These are phyloP conservation scores for Geotrichum ghanense DNA, from an alignment of 805 yeast species.

Conservation along the genomic window DNA sequence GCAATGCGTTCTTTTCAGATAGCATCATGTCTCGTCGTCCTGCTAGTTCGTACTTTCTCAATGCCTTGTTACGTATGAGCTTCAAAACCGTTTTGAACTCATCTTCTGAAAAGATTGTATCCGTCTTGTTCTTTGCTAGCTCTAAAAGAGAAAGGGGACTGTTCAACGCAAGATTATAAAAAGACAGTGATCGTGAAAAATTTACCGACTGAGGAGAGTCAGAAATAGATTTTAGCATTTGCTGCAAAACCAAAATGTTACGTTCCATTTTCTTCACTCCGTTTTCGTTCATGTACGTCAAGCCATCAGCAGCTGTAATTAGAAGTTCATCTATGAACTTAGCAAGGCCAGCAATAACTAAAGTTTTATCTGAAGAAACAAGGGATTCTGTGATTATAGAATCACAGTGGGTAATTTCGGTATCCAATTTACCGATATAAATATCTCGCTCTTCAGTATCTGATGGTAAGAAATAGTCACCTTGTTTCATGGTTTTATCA, in stretches of 20 bases:
- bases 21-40: conserved; percentile 15
- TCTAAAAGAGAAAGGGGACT: conserved; percentile 39
- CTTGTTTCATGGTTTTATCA: conserved; percentile 35
- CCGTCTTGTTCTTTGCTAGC: conserved; percentile 25
- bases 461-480: conserved; percentile 39
- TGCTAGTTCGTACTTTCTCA: conserved; percentile 15
- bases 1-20: conserved; percentile 11
- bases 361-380: conserved; percentile 19
- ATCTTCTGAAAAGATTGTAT: conserved; percentile 27
- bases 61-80: conserved; percentile 35
- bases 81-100: conserved; percentile 43
- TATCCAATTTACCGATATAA: conserved; percentile 39
- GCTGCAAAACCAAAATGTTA: conserved; percentile 57
- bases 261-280: conserved; percentile 50
- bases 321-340: conserved; percentile 39
- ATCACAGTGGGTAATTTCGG: conserved; percentile 36
- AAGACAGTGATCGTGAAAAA: conserved; percentile 40
- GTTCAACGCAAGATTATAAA: conserved; percentile 43
- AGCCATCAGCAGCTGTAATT: conserved; percentile 39
- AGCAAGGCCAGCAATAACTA: conserved; percentile 39
- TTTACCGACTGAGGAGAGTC: conserved; percentile 40
- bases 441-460: conserved; percentile 53
- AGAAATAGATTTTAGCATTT: conserved; percentile 51
- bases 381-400: conserved; percentile 29
- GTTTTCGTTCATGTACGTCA: conserved; percentile 39